A percentile compares a stretch with the other conserved stretches of the same genome.
Evolutionary conservation across 441 rosid genomes (phyloP).

Genomic region (Corymbia citriodora): DNA sequence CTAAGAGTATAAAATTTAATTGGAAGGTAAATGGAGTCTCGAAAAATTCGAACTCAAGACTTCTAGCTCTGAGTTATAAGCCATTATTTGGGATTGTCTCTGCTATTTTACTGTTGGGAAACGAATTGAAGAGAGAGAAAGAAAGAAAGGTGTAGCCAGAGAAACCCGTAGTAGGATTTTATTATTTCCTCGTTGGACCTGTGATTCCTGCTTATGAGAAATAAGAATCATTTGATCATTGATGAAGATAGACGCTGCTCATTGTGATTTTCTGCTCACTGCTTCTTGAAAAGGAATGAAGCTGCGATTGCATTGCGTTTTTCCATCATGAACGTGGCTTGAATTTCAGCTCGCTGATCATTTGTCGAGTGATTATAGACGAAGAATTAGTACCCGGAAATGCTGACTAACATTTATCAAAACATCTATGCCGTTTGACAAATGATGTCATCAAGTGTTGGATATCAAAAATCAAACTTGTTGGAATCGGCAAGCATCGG

Average conservation of each 20-base stretch:
- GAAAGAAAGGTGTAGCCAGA: neutral
- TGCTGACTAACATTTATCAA: neutral
- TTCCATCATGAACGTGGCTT: neutral
- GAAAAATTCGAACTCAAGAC: too few relatives aligned
- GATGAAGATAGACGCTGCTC: neutral
- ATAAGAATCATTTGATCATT: neutral
- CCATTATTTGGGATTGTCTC: neutral
- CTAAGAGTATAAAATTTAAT: too few relatives aligned
- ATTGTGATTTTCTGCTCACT: neutral
- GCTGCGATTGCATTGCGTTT: neutral
- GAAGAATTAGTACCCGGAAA: neutral
- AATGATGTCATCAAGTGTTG: neutral
- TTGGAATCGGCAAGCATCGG: neutral
- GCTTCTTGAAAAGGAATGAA: neutral
- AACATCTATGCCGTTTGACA: neutral
- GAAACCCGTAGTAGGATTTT: neutral
- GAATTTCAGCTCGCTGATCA: neutral
- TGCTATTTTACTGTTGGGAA: neutral
- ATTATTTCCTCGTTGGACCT: neutral
- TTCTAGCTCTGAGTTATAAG: too few relatives aligned
- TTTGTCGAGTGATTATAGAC: neutral
- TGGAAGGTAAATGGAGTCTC: too few relatives aligned
- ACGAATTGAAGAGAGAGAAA: neutral
- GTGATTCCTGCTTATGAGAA: neutral
- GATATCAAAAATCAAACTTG: neutral